phyloP scores from a whole-genome alignment of 495 filamentous ascomycete species.

The Neurospora sp. region DNA sequence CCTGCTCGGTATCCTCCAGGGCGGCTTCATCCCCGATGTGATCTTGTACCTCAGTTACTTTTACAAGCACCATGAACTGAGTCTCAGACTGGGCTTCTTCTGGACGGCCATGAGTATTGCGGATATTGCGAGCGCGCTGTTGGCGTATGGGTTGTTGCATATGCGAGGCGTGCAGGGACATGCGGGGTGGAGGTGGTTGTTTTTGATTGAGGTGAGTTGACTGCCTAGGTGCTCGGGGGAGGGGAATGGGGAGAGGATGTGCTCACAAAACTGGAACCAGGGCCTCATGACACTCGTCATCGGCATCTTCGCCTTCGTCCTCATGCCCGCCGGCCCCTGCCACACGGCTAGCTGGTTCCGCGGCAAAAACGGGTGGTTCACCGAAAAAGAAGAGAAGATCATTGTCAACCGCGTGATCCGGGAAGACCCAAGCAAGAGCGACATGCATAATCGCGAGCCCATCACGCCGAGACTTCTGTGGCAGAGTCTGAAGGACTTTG shows the following conservation, averaged over 20 bases:
- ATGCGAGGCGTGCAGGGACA: constrained; percentile 48
- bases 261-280: constrained; percentile 4
- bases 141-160: constrained; percentile 64
- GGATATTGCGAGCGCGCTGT: constrained; percentile 54
- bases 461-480: constrained; percentile 51
- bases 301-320: constrained; percentile 52
- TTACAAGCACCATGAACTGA: constrained; percentile 53
- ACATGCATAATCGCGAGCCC: constrained; percentile 52
- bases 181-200: constrained; percentile 54
- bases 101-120: constrained; percentile 63
- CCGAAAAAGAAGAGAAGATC: constrained; percentile 53
- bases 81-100: constrained; percentile 35
- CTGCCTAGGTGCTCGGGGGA: neutral
- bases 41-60: constrained; percentile 69
- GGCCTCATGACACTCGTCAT: constrained; percentile 50
- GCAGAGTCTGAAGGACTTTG: constrained; percentile 55
- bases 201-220: constrained; percentile 18
- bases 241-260: neutral
- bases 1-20: constrained; percentile 65
- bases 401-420: constrained; percentile 65
- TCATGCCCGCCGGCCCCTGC: constrained; percentile 63
- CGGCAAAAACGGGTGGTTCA: constrained; percentile 67
- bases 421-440: constrained; percentile 60
- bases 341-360: constrained; percentile 60
- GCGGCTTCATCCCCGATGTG: constrained; percentile 52